Base-by-base conservation (phyloP, 352 stramenopile species). In the Globisporangium alternatum region DNA sequence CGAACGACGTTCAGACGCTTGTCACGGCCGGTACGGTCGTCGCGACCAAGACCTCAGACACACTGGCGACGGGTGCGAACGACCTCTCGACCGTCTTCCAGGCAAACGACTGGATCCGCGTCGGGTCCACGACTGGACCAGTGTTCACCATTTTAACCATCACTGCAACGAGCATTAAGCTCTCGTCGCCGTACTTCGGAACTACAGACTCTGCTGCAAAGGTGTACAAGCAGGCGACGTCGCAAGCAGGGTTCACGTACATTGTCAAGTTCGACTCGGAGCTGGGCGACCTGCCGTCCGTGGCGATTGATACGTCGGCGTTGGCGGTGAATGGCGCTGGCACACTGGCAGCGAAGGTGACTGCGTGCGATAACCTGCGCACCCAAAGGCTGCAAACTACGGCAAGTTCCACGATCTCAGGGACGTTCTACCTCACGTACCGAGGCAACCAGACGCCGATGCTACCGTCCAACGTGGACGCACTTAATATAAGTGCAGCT, bases 81-180 rank as follows among this genome's bases (percentile, higher is more conserved):
- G 85, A 90, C 52, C 82, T 98, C 5, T 88, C 65, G 21, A 43
- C 56, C 0, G 72, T 78, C 31, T 97, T 98, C 33, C 48, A 62
- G 8, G 70, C 90, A 35, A 91, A 88, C 13, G 92, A 98, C 65
- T 99, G 94, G 94, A 97, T 99, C 56, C 90, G 96, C 13, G 71
- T 99, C 6, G 88, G 78, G 12, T 84, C 90, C 39, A 63, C 57
- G 22, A 76, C 73, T 25, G 95, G 93, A 0, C 86, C 81, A 5
- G 88, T 98, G 19, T 98, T 97, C 66, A 88, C 86, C 0, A 83
- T 97, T 21, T 65, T 77, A 4, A 74, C 71, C 15, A 93, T 97
- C 39, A 77, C 75, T 12, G 41, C 72, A 2, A 76, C 80, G 13
- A 70, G 63, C 2, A 91, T 98, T 22, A 94, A 80, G 21, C 75